Conservation (phyloP, 2,329 filamentous ascomycete genomes). For the Rhynchosporium secalis region DNA sequence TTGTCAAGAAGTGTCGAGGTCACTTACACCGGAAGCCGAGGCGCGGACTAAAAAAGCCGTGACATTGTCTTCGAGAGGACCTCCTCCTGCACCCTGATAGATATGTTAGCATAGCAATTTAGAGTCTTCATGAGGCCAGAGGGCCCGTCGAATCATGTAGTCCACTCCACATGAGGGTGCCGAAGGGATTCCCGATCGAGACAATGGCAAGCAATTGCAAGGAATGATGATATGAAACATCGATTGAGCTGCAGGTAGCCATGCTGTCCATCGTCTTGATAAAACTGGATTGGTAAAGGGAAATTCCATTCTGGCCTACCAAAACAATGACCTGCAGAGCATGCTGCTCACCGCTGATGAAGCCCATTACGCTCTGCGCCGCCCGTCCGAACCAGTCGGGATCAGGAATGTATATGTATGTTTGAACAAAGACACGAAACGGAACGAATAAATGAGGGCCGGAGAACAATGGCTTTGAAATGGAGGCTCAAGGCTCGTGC, state of each 20-base stretch:
- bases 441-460: neutral
- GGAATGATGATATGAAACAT: too few relatives aligned
- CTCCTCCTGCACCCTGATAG: constrained; percentile 78
- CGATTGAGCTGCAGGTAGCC: too few relatives aligned
- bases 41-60: constrained; percentile 89
- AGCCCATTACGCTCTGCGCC: constrained; percentile 17
- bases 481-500: constrained; percentile 17
- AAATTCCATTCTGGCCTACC: constrained; percentile 51
- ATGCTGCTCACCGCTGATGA: constrained; percentile 39
- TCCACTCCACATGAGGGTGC: too few relatives aligned
- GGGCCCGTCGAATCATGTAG: too few relatives aligned
- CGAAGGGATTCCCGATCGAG: too few relatives aligned
- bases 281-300: neutral
- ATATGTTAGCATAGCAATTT: constrained; percentile 21
- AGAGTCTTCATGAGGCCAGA: neutral
- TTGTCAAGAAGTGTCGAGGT: neutral
- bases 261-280: neutral
- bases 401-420: neutral
- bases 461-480: constrained; percentile 9
- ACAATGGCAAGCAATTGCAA: too few relatives aligned
- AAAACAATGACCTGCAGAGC: constrained; percentile 73
- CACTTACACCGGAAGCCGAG: constrained; percentile 55
- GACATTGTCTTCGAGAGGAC: constrained; percentile 84
- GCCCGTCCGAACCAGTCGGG: neutral
- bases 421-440: neutral